A percentile compares a stretch with the other conserved stretches of the same genome.
Evolutionary conservation across 805 yeast species (phyloP).

Genomic region (Candida caryicola): DNA sequence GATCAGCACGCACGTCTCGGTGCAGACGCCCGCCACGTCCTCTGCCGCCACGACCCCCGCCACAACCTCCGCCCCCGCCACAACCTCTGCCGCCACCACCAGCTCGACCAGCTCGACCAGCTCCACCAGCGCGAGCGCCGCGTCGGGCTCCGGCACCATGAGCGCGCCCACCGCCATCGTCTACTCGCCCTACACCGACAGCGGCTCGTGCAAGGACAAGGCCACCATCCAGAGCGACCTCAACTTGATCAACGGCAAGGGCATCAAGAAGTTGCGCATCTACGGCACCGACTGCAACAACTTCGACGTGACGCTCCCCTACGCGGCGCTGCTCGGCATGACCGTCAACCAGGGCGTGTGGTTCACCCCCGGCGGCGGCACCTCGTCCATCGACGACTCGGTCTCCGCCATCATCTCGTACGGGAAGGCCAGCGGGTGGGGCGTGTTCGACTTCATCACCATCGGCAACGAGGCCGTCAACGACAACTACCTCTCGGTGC

Average conservation of each 20-base stretch:
- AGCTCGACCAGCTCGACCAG: conserved; percentile 10
- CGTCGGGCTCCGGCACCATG: conserved; percentile 17
- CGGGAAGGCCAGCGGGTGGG: conserved; percentile 59
- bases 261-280: conserved; percentile 65
- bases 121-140: conserved; percentile 5
- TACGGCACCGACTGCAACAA: conserved; percentile 88
- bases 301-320: conserved; percentile 61
- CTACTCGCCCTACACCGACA: conserved; percentile 75
- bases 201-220: conserved; percentile 63
- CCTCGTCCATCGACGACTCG: conserved; percentile 62
- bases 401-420: conserved; percentile 51
- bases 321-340: conserved; percentile 56
- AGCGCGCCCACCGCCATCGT: conserved; percentile 58
- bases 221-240: conserved; percentile 59
- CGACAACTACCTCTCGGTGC: conserved; percentile 56
- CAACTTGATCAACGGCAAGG: conserved; percentile 51
- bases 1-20: conserved; percentile 10
- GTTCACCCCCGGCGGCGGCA: conserved; percentile 59
- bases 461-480: conserved; percentile 87
- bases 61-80: conserved; percentile 9
- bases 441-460: conserved; percentile 69
- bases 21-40: conserved; percentile 24
- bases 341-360: conserved; percentile 85
- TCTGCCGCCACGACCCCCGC: conserved; percentile 16
- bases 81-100: conserved; percentile 10